phyloP scores from a whole-genome alignment of 148 eudicot species.

The Drosera capensis region DNA sequence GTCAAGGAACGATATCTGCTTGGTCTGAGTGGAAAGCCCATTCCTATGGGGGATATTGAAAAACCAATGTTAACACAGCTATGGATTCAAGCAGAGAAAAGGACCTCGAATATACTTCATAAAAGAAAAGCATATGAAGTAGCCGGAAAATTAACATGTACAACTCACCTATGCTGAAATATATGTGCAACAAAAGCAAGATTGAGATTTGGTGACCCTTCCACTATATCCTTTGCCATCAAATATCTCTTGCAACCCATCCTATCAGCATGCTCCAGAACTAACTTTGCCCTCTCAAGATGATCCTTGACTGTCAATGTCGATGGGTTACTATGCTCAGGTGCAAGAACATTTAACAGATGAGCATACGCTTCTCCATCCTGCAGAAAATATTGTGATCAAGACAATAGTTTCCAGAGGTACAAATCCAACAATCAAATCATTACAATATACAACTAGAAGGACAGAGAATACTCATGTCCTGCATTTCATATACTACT shows the following conservation, averaged over 20 bases:
- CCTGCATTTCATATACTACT: too few relatives aligned
- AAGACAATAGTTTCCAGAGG: background rate
- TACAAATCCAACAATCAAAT: background rate
- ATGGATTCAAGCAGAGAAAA: background rate
- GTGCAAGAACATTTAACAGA: constrained; percentile 84
- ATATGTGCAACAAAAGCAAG: constrained; percentile 98
- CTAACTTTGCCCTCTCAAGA: constrained; percentile 69
- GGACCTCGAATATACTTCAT: background rate
- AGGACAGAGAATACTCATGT: background rate
- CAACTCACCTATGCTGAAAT: constrained; percentile 84
- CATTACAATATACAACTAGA: background rate
- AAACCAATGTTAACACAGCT: background rate
- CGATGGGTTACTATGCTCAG: constrained; percentile 68
- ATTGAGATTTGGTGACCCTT: constrained; percentile 94
- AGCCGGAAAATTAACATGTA: background rate
- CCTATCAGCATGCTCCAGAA: constrained; percentile 93
- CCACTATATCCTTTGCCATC: constrained; percentile 94
- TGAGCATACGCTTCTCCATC: constrained; percentile 94
- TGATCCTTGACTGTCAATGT: constrained; percentile 53
- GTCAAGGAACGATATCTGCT: constrained; percentile 81
- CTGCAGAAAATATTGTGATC: constrained; percentile 25
- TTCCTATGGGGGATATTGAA: constrained; percentile 36
- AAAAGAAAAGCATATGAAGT: background rate
- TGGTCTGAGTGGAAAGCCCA: constrained; percentile 81
- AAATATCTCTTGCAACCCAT: constrained; percentile 99